phyloP scores from a whole-genome alignment of 441 rosid species.

The Mallotus repandus region DNA sequence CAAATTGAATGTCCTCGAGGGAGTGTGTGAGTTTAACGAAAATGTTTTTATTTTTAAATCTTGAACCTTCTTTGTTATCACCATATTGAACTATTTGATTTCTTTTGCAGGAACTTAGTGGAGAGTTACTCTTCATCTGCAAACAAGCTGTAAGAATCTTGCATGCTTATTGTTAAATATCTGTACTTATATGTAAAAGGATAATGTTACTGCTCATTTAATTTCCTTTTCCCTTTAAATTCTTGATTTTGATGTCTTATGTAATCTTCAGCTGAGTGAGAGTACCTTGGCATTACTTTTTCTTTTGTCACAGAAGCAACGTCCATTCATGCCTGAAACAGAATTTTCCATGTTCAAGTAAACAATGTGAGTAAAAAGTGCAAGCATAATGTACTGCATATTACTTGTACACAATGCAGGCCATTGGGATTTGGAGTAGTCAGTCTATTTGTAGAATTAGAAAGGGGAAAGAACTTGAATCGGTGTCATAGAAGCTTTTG shows the following conservation, averaged over 20 bases:
- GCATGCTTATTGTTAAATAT: conserved; percentile 7
- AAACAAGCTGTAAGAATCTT: conserved; percentile 51
- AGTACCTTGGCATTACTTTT: not conserved
- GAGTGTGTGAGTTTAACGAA: conserved; percentile 55
- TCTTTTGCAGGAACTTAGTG: conserved; percentile 61
- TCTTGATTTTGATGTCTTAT: not conserved
- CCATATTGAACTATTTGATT: conserved; percentile 9
- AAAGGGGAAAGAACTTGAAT: conserved; percentile 2
- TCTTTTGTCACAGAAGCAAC: conserved; percentile 50
- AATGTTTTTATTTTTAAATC: conserved; percentile 4
- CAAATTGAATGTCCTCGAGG: conserved; percentile 53
- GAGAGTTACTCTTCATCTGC: conserved; percentile 60
- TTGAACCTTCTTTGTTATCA: not conserved
- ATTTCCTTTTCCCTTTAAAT: not conserved
- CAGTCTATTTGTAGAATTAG: not conserved
- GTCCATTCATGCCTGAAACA: conserved; percentile 59
- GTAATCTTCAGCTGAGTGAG: not conserved
- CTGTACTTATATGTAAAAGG: not conserved
- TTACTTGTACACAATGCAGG: not conserved
- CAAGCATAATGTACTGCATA: not conserved
- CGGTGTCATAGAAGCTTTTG: not conserved
- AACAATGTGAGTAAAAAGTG: conserved; percentile 44
- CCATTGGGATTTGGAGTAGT: not conserved
- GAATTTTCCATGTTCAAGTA: conserved; percentile 57
- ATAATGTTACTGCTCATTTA: not conserved